Evolutionary conservation across 495 filamentous ascomycete species (phyloP).

Genomic region (Aspergillus biplanus): DNA sequence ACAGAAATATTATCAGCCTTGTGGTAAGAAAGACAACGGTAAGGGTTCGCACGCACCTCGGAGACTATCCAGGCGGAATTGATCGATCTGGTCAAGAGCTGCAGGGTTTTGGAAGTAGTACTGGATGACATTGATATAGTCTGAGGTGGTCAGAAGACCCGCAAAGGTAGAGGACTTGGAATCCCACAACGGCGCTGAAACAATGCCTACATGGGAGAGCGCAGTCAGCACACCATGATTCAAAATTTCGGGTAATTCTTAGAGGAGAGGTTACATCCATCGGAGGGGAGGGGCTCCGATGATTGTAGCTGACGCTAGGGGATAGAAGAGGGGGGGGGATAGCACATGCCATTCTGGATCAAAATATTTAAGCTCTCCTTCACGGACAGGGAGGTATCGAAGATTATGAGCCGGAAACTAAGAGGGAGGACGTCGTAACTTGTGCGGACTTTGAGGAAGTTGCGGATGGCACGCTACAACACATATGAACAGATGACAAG

Average conservation of each 20-base stretch:
- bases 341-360: constrained; percentile 85
- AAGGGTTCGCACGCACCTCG: constrained; percentile 61
- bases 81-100: constrained; percentile 83
- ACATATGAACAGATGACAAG: constrained; percentile 21
- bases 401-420: constrained; percentile 92
- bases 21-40: background rate
- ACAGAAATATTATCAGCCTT: constrained; percentile 21
- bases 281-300: background rate
- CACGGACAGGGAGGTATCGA: constrained; percentile 92
- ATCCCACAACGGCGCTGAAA: constrained; percentile 97
- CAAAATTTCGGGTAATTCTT: constrained; percentile 3
- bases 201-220: constrained; percentile 71
- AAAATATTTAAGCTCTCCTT: constrained; percentile 96
- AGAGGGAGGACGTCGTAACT: constrained; percentile 99
- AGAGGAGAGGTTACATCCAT: background rate
- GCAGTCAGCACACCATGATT: constrained; percentile 32
- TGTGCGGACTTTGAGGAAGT: constrained; percentile 94
- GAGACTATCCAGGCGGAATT: constrained; percentile 91
- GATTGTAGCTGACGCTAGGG: background rate
- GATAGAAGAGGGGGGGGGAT: constrained; percentile 13
- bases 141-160: constrained; percentile 89
- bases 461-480: constrained; percentile 79
- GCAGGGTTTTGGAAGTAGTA: constrained; percentile 99
- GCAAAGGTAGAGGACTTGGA: constrained; percentile 92
- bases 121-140: constrained; percentile 98